A percentile compares a stretch with the other conserved stretches of the same genome.
phyloP scores from a whole-genome alignment of 2,329 filamentous ascomycete genomes.

The Xylariaceae sp. region DNA sequence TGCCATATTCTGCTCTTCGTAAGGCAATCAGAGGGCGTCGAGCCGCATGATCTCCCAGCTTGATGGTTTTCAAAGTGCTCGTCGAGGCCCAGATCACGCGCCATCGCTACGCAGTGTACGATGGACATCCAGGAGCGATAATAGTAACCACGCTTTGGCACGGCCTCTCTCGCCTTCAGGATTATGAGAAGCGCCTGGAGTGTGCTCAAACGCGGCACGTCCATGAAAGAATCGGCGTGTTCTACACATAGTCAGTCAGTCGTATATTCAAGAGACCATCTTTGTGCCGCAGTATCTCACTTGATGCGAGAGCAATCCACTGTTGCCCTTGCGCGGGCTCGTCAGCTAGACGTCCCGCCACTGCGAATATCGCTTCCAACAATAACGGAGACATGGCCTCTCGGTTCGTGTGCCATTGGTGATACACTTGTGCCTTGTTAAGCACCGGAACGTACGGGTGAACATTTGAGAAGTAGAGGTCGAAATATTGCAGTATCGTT shows the following conservation, averaged over 20 bases:
- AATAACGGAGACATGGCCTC: slow-evolving; percentile 83
- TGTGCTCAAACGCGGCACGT: slow-evolving; percentile 81
- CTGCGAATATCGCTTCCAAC: slow-evolving; percentile 85
- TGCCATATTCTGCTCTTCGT: slow-evolving; percentile 88
- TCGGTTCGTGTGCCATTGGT: slow-evolving; percentile 79
- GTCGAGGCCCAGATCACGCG: slow-evolving; percentile 80
- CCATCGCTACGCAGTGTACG: slow-evolving; percentile 88
- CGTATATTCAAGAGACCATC: background rate
- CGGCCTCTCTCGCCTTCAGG: slow-evolving; percentile 84
- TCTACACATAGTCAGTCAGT: slow-evolving; percentile 41
- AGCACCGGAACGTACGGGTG: slow-evolving; percentile 91
- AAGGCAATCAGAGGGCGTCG: slow-evolving; percentile 65
- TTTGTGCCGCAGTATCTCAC: slow-evolving; percentile 36
- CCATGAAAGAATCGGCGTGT: slow-evolving; percentile 90
- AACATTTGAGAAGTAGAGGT: slow-evolving; percentile 82
- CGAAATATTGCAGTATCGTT: slow-evolving; percentile 74
- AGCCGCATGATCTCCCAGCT: slow-evolving; percentile 62
- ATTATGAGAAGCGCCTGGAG: slow-evolving; percentile 83
- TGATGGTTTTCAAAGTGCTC: slow-evolving; percentile 78
- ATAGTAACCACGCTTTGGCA: slow-evolving; percentile 88
- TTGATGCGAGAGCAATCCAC: slow-evolving; percentile 84
- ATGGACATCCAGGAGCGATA: slow-evolving; percentile 97
- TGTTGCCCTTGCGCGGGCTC: slow-evolving; percentile 79
- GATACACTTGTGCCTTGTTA: slow-evolving; percentile 73
- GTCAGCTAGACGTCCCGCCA: slow-evolving; percentile 74